Evolutionary conservation across 208 protist species (phyloP), one percentile per base, ranked within the genome.

Genomic region (Leishmania major): DNA sequence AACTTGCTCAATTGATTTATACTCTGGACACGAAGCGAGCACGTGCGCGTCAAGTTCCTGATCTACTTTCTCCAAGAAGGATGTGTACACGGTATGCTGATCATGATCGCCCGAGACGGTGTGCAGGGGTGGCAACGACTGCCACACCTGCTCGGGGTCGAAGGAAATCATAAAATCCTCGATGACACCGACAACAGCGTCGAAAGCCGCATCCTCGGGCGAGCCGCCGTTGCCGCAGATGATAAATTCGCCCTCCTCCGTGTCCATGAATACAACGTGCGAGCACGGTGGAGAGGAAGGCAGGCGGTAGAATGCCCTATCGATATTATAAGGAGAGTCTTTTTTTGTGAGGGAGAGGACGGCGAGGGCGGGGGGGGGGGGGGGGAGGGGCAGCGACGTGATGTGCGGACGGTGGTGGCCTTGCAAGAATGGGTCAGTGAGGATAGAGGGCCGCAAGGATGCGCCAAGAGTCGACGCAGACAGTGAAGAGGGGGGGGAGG

Each of bases 161-260:
- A 96, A 96, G 37, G 78, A 81, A 35, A 95, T 88, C 93, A 97
- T 97, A 64, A 97, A 97, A 66, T 95, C 91, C 74, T 97, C 94
- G 77, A 97, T 95, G 17, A 88, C 80, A 31, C 94, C 94, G 0
- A 97, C 92, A 31, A 97, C 51, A 1, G 87, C 75, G 77, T 97
- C 94, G 80, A 96, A 94, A 43, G 84, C 78, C 5, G 73, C 86
- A 70, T 97, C 94, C 62, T 96, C 93, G 0, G 88, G 51, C 7
- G 77, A 93, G 71, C 91, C 90, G 72, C 84, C 79, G 55, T 87
- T 81, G 3, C 93, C 94, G 55, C 83, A 89, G 66, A 96, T 90
- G 51, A 91, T 62, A 74, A 96, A 96, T 13, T 96, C 93, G 13
- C 90, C 93, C 1, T 97, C 93, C 55, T 96, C 92, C 8, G 91